These are phyloP conservation scores for Yamadazyma kitorensis DNA, from an alignment of 805 yeast species.

Conservation along the genomic window DNA sequence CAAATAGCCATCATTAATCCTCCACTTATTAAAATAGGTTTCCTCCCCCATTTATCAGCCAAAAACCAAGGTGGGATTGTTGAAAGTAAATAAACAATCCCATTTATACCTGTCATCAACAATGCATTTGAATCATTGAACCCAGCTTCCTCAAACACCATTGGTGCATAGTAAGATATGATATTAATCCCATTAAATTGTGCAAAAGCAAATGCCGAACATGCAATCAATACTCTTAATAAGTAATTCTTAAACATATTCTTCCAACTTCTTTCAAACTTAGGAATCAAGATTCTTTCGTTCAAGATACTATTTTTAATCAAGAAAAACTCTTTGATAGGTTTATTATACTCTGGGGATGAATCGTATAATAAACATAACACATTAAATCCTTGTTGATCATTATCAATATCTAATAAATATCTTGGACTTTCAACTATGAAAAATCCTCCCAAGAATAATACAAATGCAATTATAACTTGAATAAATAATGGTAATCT, in stretches of 20 bases:
- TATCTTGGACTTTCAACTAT: constrained; percentile 90
- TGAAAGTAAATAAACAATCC: constrained; percentile 34
- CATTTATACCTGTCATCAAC: constrained; percentile 44
- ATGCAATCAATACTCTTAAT: constrained; percentile 34
- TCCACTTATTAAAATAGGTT: constrained; percentile 42
- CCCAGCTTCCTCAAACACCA: constrained; percentile 49
- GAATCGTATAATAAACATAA: constrained; percentile 26
- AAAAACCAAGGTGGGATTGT: constrained; percentile 47
- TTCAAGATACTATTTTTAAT: constrained; percentile 44
- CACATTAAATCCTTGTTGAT: constrained; percentile 48
- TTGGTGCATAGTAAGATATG: constrained; percentile 57
- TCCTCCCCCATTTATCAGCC: constrained; percentile 45
- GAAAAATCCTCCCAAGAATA: constrained; percentile 71
- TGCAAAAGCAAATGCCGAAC: constrained; percentile 44
- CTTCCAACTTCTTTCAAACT: constrained; percentile 39
- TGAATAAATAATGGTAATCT: constrained; percentile 76
- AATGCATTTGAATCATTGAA: constrained; percentile 41
- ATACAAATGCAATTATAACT: constrained; percentile 64
- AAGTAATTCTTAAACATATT: constrained; percentile 39
- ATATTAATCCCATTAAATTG: constrained; percentile 56
- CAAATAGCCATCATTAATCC: constrained; percentile 39
- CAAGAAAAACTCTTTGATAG: constrained; percentile 42
- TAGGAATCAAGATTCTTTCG: constrained; percentile 38
- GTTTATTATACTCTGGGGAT: constrained; percentile 27
- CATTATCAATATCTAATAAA: constrained; percentile 78